phyloP scores from a whole-genome alignment of 2,329 filamentous ascomycete species.

The Proliferodiscus dingleyae region DNA sequence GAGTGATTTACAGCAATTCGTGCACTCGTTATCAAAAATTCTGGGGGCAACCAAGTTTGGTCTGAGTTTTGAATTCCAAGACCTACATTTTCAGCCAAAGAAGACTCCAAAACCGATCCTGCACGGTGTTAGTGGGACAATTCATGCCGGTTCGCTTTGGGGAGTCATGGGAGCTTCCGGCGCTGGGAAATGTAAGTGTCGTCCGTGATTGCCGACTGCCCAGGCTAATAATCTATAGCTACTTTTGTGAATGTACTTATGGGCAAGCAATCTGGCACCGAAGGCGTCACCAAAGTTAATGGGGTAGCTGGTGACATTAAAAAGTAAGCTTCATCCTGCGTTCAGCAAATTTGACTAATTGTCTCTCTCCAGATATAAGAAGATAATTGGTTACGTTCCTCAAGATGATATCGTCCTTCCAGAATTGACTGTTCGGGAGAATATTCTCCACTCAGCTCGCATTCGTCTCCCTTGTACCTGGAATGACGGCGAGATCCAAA shows the following conservation, averaged over 20 bases:
- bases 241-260: constrained; percentile 58
- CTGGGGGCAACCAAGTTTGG: constrained; percentile 48
- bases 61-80: constrained; percentile 47
- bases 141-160: constrained; percentile 49
- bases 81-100: constrained; percentile 44
- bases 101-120: constrained; percentile 41
- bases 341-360: background rate
- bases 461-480: constrained; percentile 49
- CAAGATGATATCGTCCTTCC: constrained; percentile 57
- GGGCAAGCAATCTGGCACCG: constrained; percentile 50
- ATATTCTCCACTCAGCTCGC: constrained; percentile 54
- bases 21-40: constrained; percentile 48
- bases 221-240: constrained; percentile 24
- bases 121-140: constrained; percentile 49
- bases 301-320: constrained; percentile 26
- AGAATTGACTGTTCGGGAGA: constrained; percentile 57
- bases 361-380: constrained; percentile 42
- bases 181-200: constrained; percentile 45
- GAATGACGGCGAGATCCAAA: constrained; percentile 43
- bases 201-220: background rate
- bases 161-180: constrained; percentile 57
- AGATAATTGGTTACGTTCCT: constrained; percentile 57
- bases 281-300: constrained; percentile 49
- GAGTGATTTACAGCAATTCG: constrained; percentile 42
- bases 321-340: constrained; percentile 14